These are phyloP conservation scores for Barbarea vulgaris DNA, from an alignment of 345 rosid genomes.

Conservation along the genomic window DNA sequence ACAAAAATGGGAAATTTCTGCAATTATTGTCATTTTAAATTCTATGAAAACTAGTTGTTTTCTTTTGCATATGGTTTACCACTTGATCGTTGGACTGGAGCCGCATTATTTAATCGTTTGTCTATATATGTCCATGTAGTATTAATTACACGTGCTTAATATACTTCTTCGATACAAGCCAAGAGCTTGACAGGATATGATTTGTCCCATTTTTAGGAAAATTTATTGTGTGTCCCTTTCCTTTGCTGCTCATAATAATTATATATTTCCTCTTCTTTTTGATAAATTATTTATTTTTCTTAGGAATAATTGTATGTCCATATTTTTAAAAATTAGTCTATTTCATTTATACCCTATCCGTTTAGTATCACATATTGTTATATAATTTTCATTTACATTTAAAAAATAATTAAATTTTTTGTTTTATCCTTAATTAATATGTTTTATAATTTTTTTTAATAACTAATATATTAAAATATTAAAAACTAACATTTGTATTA, in stretches of 20 bases:
- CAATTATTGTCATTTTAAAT: neutral
- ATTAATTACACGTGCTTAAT: neutral
- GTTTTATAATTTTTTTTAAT: too few species aligned
- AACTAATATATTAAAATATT: too few species aligned
- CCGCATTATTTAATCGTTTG: neutral
- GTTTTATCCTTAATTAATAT: too few species aligned
- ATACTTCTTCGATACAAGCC: neutral
- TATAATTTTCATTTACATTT: too few species aligned
- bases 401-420: too few species aligned
- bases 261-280: too few species aligned
- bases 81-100: neutral
- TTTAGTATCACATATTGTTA: too few species aligned
- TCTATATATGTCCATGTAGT: neutral
- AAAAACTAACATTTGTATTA: too few species aligned
- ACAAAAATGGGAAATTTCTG: neutral
- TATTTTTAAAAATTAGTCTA: too few species aligned
- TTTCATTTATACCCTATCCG: too few species aligned
- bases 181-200: neutral
- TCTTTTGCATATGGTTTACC: neutral
- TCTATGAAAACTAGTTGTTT: neutral
- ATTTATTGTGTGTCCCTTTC: neutral
- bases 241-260: neutral
- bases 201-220: neutral
- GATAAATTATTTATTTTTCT: too few species aligned
- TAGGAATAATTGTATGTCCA: too few species aligned